These are phyloP conservation scores for Mollisia scopiformis DNA, from an alignment of 2,329 filamentous ascomycete species.

Conservation along the genomic window DNA sequence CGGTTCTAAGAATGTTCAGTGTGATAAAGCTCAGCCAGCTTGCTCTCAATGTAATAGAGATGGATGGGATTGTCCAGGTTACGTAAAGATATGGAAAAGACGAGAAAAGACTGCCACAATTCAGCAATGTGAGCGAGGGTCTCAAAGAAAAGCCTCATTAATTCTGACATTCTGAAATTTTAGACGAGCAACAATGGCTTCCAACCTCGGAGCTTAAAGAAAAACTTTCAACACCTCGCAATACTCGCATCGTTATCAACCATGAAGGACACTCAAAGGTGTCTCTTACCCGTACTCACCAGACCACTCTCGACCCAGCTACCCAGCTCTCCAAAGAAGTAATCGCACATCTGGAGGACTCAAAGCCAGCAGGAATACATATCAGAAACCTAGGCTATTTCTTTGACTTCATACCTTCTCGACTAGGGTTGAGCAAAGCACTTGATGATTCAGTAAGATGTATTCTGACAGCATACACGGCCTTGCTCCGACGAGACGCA, in stretches of 20 bases:
- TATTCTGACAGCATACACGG: not conserved
- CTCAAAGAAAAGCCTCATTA: not conserved
- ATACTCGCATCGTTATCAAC: not conserved
- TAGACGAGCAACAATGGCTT: not conserved
- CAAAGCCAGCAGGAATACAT: not conserved
- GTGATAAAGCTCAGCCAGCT: not conserved
- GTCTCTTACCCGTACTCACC: not conserved
- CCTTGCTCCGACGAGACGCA: not conserved
- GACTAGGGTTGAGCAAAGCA: not conserved
- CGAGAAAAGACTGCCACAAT: not conserved
- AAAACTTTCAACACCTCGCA: not conserved
- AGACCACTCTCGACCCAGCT: not conserved
- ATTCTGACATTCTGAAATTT: no score
- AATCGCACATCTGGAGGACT: not conserved
- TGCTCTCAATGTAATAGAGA: not conserved
- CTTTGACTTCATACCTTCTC: not conserved
- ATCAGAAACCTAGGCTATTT: not conserved
- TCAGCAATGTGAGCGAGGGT: not conserved
- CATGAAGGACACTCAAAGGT: not conserved
- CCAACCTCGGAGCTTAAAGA: not conserved
- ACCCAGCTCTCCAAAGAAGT: not conserved
- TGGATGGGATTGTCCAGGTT: slow-evolving; percentile 1
- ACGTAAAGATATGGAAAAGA: not conserved
- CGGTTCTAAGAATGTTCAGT: no score
- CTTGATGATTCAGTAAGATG: slow-evolving; percentile 2